Conservation (phyloP, 768 basidiomycete genomes). For the Jaapia argillacea region DNA sequence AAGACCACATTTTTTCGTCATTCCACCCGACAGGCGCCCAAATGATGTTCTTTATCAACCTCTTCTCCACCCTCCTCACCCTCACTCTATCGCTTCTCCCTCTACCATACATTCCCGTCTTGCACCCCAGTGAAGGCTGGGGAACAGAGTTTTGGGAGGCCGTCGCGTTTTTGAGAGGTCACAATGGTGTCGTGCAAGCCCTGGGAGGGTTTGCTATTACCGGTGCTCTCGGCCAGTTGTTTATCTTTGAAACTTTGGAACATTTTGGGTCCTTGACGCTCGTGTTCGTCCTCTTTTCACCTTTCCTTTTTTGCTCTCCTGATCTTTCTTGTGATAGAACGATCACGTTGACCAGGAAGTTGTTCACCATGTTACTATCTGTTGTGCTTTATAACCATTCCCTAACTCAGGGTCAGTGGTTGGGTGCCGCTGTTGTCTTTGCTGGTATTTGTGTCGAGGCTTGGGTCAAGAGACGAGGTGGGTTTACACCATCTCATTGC, state of each 20-base stretch:
- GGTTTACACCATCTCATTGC: conserved; percentile 9
- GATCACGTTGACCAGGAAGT: conserved; percentile 90
- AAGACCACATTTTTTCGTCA: conserved; percentile 88
- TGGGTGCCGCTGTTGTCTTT: conserved; percentile 87
- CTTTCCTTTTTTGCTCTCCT: background rate
- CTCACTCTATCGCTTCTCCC: conserved; percentile 62
- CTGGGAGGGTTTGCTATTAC: conserved; percentile 80
- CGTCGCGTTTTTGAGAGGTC: conserved; percentile 61
- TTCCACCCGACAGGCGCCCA: conserved; percentile 80
- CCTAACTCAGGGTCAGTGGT: conserved; percentile 81
- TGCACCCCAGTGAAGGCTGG: conserved; percentile 56
- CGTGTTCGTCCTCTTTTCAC: conserved; percentile 40
- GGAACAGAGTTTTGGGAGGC: conserved; percentile 58
- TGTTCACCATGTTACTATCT: conserved; percentile 96
- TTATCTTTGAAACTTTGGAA: conserved; percentile 94
- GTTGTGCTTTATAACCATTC: conserved; percentile 88
- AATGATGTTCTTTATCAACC: conserved; percentile 99
- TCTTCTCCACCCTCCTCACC: conserved; percentile 72
- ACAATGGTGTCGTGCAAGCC: conserved; percentile 66
- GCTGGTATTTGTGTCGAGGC: conserved; percentile 94
- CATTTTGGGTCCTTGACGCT: conserved; percentile 86
- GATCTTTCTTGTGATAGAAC: conserved; percentile 40
- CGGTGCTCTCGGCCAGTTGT: conserved; percentile 91
- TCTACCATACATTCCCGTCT: conserved; percentile 72
- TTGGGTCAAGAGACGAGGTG: conserved; percentile 81